A percentile compares a stretch with the other conserved stretches of the same genome.
Conservation (phyloP, 2,329 filamentous ascomycete genomes). For the Hypoxylon sp. region DNA sequence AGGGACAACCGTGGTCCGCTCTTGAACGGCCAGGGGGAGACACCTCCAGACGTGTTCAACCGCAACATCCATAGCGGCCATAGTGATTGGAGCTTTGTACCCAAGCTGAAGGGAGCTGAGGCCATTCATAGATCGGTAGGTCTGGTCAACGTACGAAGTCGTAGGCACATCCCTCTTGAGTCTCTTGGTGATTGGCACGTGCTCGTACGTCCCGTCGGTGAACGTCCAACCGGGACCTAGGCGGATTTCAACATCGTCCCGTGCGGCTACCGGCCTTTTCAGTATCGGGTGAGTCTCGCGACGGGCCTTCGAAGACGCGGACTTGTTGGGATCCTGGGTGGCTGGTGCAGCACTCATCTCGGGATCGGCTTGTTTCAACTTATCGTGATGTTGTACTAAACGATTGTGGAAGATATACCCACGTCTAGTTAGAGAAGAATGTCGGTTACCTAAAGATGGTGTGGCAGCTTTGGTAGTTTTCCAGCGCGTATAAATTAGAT, state of each 20-base stretch:
- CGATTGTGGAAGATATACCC: too few relatives aligned
- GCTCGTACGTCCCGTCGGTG: constrained; percentile 38
- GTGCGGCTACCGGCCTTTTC: neutral
- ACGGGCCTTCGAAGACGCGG: neutral
- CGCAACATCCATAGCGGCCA: constrained; percentile 37
- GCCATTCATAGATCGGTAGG: constrained; percentile 32
- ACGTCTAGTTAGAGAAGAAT: too few relatives aligned
- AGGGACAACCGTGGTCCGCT: constrained; percentile 17
- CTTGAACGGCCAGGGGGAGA: constrained; percentile 26
- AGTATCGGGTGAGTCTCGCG: too few relatives aligned
- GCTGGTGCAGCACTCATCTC: too few relatives aligned
- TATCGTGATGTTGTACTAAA: too few relatives aligned
- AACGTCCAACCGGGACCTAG: constrained; percentile 40
- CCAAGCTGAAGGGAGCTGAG: constrained; percentile 42
- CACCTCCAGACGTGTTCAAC: constrained; percentile 37
- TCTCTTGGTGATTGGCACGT: constrained; percentile 34
- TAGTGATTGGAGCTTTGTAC: constrained; percentile 34
- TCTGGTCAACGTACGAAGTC: constrained; percentile 26
- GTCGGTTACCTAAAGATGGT: too few relatives aligned
- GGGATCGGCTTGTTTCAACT: too few relatives aligned
- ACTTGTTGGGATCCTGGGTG: too few relatives aligned
- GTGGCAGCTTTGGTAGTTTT: too few relatives aligned
- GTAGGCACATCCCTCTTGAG: constrained; percentile 38
- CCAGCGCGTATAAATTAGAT: neutral
- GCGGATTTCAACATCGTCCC: constrained; percentile 33